Conservation (phyloP, 192 early-diverging fungal genomes). For the Physocladia obscura region DNA sequence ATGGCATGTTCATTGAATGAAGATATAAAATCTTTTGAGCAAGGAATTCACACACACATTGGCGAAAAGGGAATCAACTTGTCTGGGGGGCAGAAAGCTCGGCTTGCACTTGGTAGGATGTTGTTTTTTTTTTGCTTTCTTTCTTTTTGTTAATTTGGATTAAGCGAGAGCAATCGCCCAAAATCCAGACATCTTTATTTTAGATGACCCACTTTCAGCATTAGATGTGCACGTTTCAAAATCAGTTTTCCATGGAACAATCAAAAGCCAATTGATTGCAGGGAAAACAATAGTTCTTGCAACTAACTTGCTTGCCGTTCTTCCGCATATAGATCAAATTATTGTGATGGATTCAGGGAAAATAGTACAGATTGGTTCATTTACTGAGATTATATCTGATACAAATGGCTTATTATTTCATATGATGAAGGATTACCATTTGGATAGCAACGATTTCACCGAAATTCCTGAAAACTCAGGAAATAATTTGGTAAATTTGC, state of each 20-base stretch:
- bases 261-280: slow-evolving; percentile 32
- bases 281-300: slow-evolving; percentile 35
- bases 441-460: slow-evolving; percentile 28
- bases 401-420: neutral
- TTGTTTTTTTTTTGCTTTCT: neutral
- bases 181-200: slow-evolving; percentile 63
- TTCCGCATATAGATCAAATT: slow-evolving; percentile 22
- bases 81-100: slow-evolving; percentile 22
- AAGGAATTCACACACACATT: slow-evolving; percentile 18
- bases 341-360: slow-evolving; percentile 37
- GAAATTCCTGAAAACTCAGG: no score
- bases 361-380: slow-evolving; percentile 37
- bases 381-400: slow-evolving; percentile 32
- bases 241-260: slow-evolving; percentile 67
- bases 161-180: slow-evolving; percentile 60
- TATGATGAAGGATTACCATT: slow-evolving; percentile 34
- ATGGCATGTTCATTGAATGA: neutral
- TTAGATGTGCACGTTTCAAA: slow-evolving; percentile 53
- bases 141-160: neutral
- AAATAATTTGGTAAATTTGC: no score
- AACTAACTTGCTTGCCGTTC: slow-evolving; percentile 40
- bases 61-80: slow-evolving; percentile 28
- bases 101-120: neutral
- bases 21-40: neutral
- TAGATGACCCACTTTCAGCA: slow-evolving; percentile 57